A percentile compares a stretch with the other conserved stretches of the same genome.
Conservation (phyloP, 257 asterid genomes). For the Lantana camara region DNA sequence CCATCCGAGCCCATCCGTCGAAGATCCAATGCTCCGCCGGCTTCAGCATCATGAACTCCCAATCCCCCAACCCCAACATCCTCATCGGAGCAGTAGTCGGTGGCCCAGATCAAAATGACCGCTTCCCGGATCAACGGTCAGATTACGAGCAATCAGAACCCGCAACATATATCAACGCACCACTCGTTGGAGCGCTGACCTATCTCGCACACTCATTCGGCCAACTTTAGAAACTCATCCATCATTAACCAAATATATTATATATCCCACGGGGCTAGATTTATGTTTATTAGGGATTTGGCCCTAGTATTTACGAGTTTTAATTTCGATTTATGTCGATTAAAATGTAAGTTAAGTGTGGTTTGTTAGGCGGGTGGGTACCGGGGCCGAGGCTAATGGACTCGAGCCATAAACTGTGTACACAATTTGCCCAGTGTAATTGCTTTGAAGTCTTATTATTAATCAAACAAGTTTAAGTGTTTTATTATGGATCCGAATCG, state of each 20-base stretch:
- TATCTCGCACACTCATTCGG: slow-evolving; percentile 95
- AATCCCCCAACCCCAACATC: slow-evolving; percentile 77
- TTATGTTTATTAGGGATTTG: slow-evolving; percentile 23
- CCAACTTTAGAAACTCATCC: slow-evolving; percentile 51
- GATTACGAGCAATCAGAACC: slow-evolving; percentile 98
- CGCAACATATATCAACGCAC: slow-evolving; percentile 94
- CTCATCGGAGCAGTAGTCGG: slow-evolving; percentile 84
- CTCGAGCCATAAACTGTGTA: background rate
- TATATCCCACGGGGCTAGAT: slow-evolving; percentile 33
- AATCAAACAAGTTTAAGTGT: no score
- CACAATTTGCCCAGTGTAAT: background rate
- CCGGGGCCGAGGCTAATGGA: slow-evolving; percentile 1
- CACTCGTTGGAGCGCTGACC: slow-evolving; percentile 81
- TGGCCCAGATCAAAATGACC: slow-evolving; percentile 84
- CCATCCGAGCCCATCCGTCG: slow-evolving; percentile 55
- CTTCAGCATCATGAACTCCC: slow-evolving; percentile 58
- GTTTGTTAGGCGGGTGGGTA: background rate
- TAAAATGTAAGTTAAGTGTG: background rate
- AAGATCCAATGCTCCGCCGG: slow-evolving; percentile 82
- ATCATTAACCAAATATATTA: no score
- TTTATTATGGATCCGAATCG: no score
- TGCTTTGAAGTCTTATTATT: no score
- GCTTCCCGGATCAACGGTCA: slow-evolving; percentile 79
- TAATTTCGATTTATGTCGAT: background rate
- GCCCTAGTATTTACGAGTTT: slow-evolving; percentile 12